phyloP scores from a whole-genome alignment of 2,329 filamentous ascomycete species.

The Colletotrichum nymphaeae region DNA sequence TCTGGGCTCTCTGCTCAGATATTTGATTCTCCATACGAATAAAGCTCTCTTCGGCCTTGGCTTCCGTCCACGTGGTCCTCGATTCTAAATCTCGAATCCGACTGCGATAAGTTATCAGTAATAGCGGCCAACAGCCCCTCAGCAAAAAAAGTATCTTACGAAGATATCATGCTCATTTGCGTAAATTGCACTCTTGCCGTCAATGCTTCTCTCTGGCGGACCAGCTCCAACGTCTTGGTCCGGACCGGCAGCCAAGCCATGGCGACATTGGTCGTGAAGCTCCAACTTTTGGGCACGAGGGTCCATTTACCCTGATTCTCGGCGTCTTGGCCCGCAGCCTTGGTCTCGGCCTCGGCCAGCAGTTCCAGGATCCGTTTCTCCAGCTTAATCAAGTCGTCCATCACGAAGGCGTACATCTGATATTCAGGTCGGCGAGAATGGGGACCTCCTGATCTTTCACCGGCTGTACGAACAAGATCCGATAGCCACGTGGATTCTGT shows the following conservation, averaged over 20 bases:
- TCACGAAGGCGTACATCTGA: constrained; percentile 60
- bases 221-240: constrained; percentile 57
- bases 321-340: constrained; percentile 39
- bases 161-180: constrained; percentile 61
- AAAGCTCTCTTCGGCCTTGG: constrained; percentile 43
- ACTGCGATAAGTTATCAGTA: constrained; percentile 33
- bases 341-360: constrained; percentile 54
- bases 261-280: constrained; percentile 51
- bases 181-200: constrained; percentile 59
- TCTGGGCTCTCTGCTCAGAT: constrained; percentile 41
- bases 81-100: constrained; percentile 50
- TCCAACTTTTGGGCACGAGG: constrained; percentile 51
- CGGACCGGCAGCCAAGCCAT: constrained; percentile 58
- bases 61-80: constrained; percentile 44
- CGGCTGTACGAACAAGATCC: constrained; percentile 50
- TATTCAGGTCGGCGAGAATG: constrained; percentile 48
- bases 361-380: constrained; percentile 57
- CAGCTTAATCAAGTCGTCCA: constrained; percentile 57
- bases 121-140: background rate
- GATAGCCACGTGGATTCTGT: constrained; percentile 59
- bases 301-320: constrained; percentile 47
- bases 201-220: constrained; percentile 57
- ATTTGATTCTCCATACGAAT: constrained; percentile 41
- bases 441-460: constrained; percentile 14
- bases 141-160: constrained; percentile 41